Percentiles rank a stretch among this genome's conserved stretches.
These are phyloP conservation scores for Leccinum subtestaceum DNA, from an alignment of 768 basidiomycete genomes.

Conservation along the genomic window DNA sequence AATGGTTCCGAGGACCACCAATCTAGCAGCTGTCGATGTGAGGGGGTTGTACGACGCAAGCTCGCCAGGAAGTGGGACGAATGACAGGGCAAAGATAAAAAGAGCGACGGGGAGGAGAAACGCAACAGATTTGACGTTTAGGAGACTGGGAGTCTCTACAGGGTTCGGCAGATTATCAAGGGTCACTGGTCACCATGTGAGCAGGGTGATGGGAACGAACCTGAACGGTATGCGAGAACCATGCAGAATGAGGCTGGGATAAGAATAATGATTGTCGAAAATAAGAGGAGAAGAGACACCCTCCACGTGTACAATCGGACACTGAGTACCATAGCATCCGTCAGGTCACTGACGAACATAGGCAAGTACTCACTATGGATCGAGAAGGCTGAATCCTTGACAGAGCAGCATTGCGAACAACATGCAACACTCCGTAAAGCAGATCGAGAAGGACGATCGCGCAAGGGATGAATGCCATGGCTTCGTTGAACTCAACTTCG, in stretches of 20 bases:
- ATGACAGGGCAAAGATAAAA: constrained; percentile 60
- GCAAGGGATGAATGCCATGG: constrained; percentile 56
- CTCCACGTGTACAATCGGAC: constrained; percentile 66
- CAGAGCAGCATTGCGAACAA: constrained; percentile 70
- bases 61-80: constrained; percentile 63
- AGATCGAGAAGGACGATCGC: constrained; percentile 59
- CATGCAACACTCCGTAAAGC: constrained; percentile 73
- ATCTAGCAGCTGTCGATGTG: constrained; percentile 53
- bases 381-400: constrained; percentile 59
- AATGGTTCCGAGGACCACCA: constrained; percentile 73
- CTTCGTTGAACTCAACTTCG: constrained; percentile 19
- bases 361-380: constrained; percentile 45
- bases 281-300: constrained; percentile 59
- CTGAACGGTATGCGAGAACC: constrained; percentile 46
- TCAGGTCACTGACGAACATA: constrained; percentile 1
- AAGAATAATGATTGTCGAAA: constrained; percentile 59
- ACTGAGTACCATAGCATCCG: constrained; percentile 32
- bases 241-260: constrained; percentile 65
- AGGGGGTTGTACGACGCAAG: constrained; percentile 40
- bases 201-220: constrained; percentile 11
- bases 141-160: constrained; percentile 25
- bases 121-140: constrained; percentile 19
- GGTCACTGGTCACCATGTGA: background rate
- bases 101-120: constrained; percentile 47
- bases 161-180: background rate